Evolutionary conservation across 1,284 basidiomycete species (phyloP), one percentile per base, ranked within the genome.

Genomic region (Trichosporon coremiiforme): DNA sequence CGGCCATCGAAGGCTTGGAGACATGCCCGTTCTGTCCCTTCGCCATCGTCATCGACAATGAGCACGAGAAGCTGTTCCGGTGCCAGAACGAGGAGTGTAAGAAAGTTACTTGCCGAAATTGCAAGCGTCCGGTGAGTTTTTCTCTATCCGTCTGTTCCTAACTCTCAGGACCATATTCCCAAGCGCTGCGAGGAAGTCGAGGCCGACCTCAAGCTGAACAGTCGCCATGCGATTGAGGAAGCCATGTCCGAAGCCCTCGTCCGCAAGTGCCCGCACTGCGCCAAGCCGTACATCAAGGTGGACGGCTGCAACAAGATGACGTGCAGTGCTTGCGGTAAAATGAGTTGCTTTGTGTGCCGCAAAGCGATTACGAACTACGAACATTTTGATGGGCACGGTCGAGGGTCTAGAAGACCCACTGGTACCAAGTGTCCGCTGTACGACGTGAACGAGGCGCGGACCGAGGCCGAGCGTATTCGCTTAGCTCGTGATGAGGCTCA

Each of bases 1-100:
- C 92, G 3, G 88, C 86, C 0, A 80, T 85, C 45, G 78, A 80
- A 20, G 83, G 82, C 0, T 85, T 95, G 9, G 93, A 94, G 82
- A 91, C 90, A 76, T 95, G 93, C 78, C 93, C 93, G 2, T 91
- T 90, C 74, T 95, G 93, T 82, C 91, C 93, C 17, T 95, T 88
- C 83, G 70, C 89, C 68, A 89, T 88, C 69, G 88, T 93, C 33
- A 91, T 94, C 68, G 92, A 94, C 50, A 91, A 90, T 74, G 85
- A 86, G 57, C 84, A 88, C 65, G 93, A 94, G 82, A 91, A 89
- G 80, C 84, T 94, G 47, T 92, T 95, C 77, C 83, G 87, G 66
- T 95, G 93, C 79, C 87, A 90, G 79, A 91, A 90, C 70, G 85
- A 86, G 38, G 89, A 87, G 2, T 95, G 93, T 77, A 86, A 85